Evolutionary conservation across 768 basidiomycete genomes (phyloP), one percentile per base, ranked within the genome.

Genomic region (Lactarius hengduanensis): DNA sequence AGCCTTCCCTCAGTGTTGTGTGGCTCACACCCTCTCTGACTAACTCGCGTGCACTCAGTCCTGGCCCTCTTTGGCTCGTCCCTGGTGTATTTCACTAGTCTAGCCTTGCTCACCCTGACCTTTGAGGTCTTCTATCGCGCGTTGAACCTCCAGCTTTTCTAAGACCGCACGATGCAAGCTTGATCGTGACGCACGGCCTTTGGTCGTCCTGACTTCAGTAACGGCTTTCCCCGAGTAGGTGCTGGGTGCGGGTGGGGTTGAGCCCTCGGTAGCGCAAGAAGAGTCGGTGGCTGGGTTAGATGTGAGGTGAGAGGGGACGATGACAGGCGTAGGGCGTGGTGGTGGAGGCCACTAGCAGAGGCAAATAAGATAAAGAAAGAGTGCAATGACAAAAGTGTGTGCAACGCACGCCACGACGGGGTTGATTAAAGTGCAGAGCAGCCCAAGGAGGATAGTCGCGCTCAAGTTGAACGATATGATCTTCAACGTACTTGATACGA

Each of bases 371-470:
- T 7, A 22, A 32, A 32, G 30, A 30, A 30, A 30, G 30, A 30
- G 30, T 7, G 32, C 32, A 32, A 26, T 50, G 54, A 30, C n/a
- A 30, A 38, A 60, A 15, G 62, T 57, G 15, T 50, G 61, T 36
- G 62, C 61, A 15, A 47, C 89, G 57, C 77, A 93, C 92, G 32
- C 87, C 89, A 64, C 92, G 85, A 71, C 86, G 82, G 3, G 92
- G 92, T 73, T 94, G 91, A 63, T 90, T 92, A 74, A 93, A 93
- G 73, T 93, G 91, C n/a, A 93, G 77, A 9, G 91, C 90, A 0
- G 91, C 90, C 91, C 91, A 93, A 6, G 91, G 90, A 3, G 91
- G 91, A 71, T 91, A 92, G 61, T 92, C 90, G 71, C 85, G 90
- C 74, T 94, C 91, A 1, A 94, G 79, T 59, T 81, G 82, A 43